phyloP scores from a whole-genome alignment of 805 yeast species.

The Saturnispora halmiae region DNA sequence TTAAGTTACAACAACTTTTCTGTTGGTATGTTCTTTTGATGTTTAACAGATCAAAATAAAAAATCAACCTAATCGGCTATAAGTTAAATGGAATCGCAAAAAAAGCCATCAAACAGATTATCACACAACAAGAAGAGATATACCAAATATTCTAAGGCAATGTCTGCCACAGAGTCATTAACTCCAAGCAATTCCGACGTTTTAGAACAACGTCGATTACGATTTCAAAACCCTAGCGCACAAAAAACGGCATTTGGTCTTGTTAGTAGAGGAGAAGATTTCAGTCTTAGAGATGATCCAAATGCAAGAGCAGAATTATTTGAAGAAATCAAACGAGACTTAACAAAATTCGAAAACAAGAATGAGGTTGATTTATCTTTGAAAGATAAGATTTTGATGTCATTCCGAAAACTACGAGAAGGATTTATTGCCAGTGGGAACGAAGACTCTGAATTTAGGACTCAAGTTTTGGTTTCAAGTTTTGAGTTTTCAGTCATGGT shows the following conservation, averaged over 20 bases:
- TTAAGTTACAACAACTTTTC: background rate
- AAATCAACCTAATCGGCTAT: too few relatives aligned
- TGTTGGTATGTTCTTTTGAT: too few relatives aligned
- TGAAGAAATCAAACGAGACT: conserved; percentile 27
- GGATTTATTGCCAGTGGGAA: conserved; percentile 34
- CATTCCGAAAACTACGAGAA: conserved; percentile 46
- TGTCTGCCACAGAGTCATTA: too few relatives aligned
- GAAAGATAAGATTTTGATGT: conserved; percentile 29
- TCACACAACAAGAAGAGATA: too few relatives aligned
- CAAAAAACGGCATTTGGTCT: conserved; percentile 36
- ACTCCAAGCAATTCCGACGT: conserved; percentile 1
- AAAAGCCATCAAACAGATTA: too few relatives aligned
- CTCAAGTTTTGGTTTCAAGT: conserved; percentile 40
- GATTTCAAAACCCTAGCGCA: conserved; percentile 27
- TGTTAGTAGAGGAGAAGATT: conserved; percentile 53
- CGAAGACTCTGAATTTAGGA: conserved; percentile 30
- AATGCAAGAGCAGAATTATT: conserved; percentile 35
- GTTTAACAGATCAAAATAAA: too few relatives aligned
- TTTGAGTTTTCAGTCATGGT: conserved; percentile 35
- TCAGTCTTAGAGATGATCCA: conserved; percentile 37
- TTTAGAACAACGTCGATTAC: conserved; percentile 24
- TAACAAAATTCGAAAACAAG: conserved; percentile 9
- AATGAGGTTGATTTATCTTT: background rate
- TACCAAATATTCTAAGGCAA: too few relatives aligned
- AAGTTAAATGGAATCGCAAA: too few relatives aligned